Conservation (phyloP, 306 rosid species). For the Herpetospermum pedunculosum region DNA sequence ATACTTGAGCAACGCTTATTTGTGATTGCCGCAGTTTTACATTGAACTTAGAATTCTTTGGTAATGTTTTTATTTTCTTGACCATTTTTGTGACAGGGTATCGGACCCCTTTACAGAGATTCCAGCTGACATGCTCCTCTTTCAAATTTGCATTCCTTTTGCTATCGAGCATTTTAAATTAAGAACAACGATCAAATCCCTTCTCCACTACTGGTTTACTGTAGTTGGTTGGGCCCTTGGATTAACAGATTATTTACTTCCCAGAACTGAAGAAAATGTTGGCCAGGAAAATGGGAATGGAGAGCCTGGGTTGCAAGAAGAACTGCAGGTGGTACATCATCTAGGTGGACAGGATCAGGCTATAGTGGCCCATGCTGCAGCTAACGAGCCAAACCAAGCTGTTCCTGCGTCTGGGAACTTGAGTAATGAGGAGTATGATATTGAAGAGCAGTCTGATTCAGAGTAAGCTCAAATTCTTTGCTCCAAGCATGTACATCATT, state of each 20-base stretch:
- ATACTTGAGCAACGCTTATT: conserved; percentile 9
- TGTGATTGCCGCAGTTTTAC: background rate
- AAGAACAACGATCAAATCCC: conserved; percentile 86
- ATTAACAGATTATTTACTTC: conserved; percentile 76
- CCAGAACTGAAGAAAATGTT: conserved; percentile 67
- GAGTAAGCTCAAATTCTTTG: conserved; percentile 49
- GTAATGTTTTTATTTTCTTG: conserved; percentile 12
- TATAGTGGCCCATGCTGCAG: conserved; percentile 43
- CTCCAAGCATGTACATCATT: background rate
- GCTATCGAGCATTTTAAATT: conserved; percentile 95
- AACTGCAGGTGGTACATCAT: conserved; percentile 54
- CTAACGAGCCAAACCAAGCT: conserved; percentile 39
- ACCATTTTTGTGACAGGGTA: conserved; percentile 47
- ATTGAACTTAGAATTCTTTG: background rate
- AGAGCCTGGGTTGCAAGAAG: conserved; percentile 80
- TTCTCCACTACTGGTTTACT: conserved; percentile 87
- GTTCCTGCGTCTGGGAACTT: conserved; percentile 35
- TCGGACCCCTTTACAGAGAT: conserved; percentile 98
- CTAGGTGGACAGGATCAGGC: conserved; percentile 57
- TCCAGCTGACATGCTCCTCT: conserved; percentile 98
- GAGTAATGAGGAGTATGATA: conserved; percentile 60
- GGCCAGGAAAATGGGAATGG: conserved; percentile 79
- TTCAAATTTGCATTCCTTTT: conserved; percentile 96
- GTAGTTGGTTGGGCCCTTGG: conserved; percentile 98
- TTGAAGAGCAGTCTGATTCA: conserved; percentile 83